Evolutionary conservation across 2,329 filamentous ascomycete species (phyloP).

Genomic region (Aspergillus pseudonomiae): DNA sequence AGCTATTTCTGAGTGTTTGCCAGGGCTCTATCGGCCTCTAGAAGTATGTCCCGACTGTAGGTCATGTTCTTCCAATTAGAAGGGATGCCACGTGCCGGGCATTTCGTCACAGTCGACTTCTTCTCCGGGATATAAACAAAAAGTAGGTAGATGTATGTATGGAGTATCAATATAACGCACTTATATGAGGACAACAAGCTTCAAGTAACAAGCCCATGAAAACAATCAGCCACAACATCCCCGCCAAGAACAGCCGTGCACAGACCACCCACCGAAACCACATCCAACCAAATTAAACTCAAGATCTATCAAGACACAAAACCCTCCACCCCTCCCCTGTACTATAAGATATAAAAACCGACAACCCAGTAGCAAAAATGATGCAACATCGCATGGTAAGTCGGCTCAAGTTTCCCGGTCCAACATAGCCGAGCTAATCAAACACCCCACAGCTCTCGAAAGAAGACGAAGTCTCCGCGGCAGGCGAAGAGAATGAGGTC

Average conservation of each 20-base stretch:
- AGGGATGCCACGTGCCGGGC: not conserved
- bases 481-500: constrained; percentile 84
- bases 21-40: not conserved
- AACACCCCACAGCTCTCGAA: constrained; percentile 72
- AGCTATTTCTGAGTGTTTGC: not conserved
- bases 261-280: not conserved
- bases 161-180: no score
- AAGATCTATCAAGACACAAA: constrained; percentile 1
- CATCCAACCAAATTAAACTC: constrained; percentile 1
- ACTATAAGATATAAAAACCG: not conserved
- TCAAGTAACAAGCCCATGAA: not conserved
- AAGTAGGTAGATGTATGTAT: no score
- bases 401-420: not conserved
- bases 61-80: not conserved
- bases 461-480: constrained; percentile 78
- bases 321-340: not conserved
- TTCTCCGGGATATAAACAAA: not conserved
- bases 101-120: not conserved
- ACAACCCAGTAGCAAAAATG: constrained; percentile 36
- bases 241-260: not conserved
- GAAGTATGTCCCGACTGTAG: not conserved
- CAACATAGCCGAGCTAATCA: not conserved
- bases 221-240: not conserved
- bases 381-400: constrained; percentile 65
- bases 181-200: not conserved